These are phyloP conservation scores for Fusarium foetens DNA, from an alignment of 2,329 filamentous ascomycete genomes.

Conservation along the genomic window DNA sequence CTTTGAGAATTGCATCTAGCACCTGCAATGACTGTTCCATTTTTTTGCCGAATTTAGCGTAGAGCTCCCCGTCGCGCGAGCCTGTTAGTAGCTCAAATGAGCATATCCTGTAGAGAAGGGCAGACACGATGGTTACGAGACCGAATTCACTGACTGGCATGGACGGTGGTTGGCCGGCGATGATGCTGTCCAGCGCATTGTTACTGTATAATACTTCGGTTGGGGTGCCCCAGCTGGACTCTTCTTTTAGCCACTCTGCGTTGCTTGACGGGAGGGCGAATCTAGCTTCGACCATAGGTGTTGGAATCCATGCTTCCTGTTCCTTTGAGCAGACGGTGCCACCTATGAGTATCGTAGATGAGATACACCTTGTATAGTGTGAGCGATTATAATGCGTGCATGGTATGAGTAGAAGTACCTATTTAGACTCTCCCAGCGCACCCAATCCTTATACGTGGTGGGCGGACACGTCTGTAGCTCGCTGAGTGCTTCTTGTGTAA, in stretches of 20 bases:
- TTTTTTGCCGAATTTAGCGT: not conserved
- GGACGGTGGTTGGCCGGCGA: not conserved
- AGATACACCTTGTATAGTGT: not conserved
- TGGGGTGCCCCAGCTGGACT: not conserved
- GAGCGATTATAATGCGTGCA: not conserved
- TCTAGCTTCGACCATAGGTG: not conserved
- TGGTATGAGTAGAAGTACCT: not conserved
- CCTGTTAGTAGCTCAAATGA: not conserved
- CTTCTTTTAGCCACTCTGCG: not conserved
- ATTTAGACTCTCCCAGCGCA: not conserved
- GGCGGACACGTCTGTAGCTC: not conserved
- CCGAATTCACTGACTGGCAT: not conserved
- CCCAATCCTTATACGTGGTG: not conserved
- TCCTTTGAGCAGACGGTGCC: not conserved
- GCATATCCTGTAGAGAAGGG: not conserved
- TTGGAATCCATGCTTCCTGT: not conserved
- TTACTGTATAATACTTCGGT: not conserved
- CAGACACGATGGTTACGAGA: not conserved
- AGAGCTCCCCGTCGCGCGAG: not conserved
- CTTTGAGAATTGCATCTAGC: not conserved
- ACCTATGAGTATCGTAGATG: conserved; percentile 2
- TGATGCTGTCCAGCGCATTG: not conserved
- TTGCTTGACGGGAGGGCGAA: not conserved
- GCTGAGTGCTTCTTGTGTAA: not conserved
- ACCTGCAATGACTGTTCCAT: not conserved